Evolutionary conservation across 2,329 filamentous ascomycete genomes (phyloP).

Genomic region (Hyphodiscus sp.): DNA sequence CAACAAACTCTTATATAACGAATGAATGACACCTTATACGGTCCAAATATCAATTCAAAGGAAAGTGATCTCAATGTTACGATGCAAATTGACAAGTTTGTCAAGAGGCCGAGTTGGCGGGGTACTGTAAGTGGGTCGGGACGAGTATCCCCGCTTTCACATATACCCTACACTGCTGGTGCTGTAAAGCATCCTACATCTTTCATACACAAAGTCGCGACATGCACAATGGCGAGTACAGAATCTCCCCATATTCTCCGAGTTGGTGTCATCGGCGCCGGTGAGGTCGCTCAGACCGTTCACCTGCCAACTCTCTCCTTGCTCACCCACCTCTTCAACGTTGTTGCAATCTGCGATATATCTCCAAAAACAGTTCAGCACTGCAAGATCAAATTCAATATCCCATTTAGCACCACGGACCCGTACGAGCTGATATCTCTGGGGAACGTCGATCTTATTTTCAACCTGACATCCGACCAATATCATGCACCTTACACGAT

Average conservation of each 20-base stretch:
- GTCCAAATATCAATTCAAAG: no score
- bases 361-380: slow-evolving; percentile 35
- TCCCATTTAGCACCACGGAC: slow-evolving; percentile 22
- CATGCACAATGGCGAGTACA: no score
- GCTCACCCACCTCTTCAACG: slow-evolving; percentile 28
- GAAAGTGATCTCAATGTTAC: no score
- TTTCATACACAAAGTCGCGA: no score
- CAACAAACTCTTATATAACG: neutral
- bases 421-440: slow-evolving; percentile 3
- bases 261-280: slow-evolving; percentile 33
- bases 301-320: slow-evolving; percentile 42
- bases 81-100: no score
- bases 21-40: neutral
- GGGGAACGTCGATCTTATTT: slow-evolving; percentile 29
- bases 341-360: slow-evolving; percentile 31
- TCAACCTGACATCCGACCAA: slow-evolving; percentile 47
- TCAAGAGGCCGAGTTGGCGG: no score
- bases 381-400: slow-evolving; percentile 26
- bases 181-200: no score
- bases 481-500: slow-evolving; percentile 48
- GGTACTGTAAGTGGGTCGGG: no score
- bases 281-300: slow-evolving; percentile 44
- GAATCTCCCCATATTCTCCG: slow-evolving; percentile 8
- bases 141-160: no score
- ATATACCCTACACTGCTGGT: no score